Conservation (phyloP, 2,329 filamentous ascomycete genomes). For the Plectosphaerella cucumerina region DNA sequence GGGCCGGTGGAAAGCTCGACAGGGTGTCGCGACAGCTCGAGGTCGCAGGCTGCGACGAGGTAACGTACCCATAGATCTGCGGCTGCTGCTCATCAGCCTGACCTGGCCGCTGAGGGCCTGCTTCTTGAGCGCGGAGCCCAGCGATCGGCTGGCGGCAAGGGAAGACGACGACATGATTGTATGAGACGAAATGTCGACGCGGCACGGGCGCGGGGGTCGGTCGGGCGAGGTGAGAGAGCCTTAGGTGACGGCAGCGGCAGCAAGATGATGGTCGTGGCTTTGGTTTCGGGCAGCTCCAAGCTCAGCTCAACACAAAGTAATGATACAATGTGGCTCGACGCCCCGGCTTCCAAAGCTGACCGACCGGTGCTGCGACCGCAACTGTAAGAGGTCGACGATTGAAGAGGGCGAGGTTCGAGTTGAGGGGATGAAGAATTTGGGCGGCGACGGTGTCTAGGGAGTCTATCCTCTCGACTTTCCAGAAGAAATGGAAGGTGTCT, state of each 20-base stretch:
- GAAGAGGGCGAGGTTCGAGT: too few relatives aligned
- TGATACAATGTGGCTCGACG: too few relatives aligned
- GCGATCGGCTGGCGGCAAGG: constrained; percentile 1
- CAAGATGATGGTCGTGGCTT: background rate
- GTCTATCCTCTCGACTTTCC: too few relatives aligned
- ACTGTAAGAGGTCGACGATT: too few relatives aligned
- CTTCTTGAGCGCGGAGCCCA: constrained; percentile 1
- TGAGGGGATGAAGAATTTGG: too few relatives aligned
- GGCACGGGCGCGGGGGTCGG: constrained; percentile 11
- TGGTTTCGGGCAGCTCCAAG: background rate
- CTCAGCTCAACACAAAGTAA: background rate
- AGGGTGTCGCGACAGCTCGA: background rate
- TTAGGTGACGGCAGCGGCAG: background rate
- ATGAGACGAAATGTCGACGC: too few relatives aligned
- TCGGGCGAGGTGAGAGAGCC: constrained; percentile 15
- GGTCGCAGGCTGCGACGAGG: too few relatives aligned
- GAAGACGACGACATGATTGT: constrained; percentile 19
- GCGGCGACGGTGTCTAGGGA: too few relatives aligned
- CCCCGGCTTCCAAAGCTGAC: too few relatives aligned
- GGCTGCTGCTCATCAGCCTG: constrained; percentile 7
- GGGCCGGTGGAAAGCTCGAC: constrained; percentile 4
- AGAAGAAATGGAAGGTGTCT: too few relatives aligned
- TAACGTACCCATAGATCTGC: constrained; percentile 9
- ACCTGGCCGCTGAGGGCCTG: constrained; percentile 1
- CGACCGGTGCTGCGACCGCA: too few relatives aligned